Base-by-base conservation (phyloP, 192 early-diverging fungal species). In the Backusella luteola region DNA sequence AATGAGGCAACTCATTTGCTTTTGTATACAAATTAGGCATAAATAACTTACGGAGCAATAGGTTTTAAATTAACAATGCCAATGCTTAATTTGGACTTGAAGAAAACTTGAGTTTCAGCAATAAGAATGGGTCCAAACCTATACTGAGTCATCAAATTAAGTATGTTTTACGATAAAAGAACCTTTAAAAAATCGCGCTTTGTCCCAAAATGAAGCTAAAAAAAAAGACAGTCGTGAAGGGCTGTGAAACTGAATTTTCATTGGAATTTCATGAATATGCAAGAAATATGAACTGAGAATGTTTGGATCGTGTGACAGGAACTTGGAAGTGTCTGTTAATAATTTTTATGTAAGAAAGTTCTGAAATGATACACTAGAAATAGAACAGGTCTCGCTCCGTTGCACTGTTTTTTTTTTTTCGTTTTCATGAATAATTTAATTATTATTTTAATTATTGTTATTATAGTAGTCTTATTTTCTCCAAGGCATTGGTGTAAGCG, bases 21-120 rank as follows among this genome's bases (percentile, higher is more conserved):
- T 3, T 15, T 56, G n/a, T 71, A 21, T 63, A 19, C 19, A 6
- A 44, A 44, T 49, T 49, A 19, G 46, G 19, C 46, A 49, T 5
- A 14, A 19, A 21, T 19, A 11, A 80, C 85, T 87, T 85, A 93
- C 91, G 93, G 93, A 0, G 90, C 88, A 53, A 96, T 90, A 17
- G 97, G 96, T 80, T 98, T 97, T n/a, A 96, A 87, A 79, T 98
- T 97, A 68, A 98, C 96, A 12, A 99, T 79, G 0, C 92, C 96
- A 38, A 93, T 87, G 32, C 87, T 87, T n/a, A 91, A 82, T 69
- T 87, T 84, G 8, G 94, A 88, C 71, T 84, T 85, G 69, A 90
- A 85, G 82, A 98, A 98, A 52, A 93, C 85, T 77, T 98, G 91
- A 23, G 83, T 82, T n/a, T 88, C 85, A 6, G 83, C 73, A 63